Base-by-base conservation (phyloP, 176 grass and related monocot genomes). In the Avena atlantica region DNA sequence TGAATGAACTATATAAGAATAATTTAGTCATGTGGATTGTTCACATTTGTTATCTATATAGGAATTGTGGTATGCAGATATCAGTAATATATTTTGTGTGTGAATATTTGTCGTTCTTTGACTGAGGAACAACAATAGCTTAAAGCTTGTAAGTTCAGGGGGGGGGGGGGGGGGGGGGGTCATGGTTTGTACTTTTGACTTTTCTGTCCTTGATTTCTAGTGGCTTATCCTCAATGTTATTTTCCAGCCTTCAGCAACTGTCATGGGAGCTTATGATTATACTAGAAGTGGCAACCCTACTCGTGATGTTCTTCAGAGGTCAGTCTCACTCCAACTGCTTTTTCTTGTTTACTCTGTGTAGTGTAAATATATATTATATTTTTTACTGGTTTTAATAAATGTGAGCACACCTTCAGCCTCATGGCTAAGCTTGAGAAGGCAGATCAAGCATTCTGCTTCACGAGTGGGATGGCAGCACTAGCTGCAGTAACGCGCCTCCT, bases 361-460 rank as follows among this genome's bases (percentile, higher is more conserved):
- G 31, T 68, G 9, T 70, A 86, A 70, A 70, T 51, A 59, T 84
- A 40, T 40, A 40, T 55, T 87, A 17, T 0, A 64, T 83, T 86
- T 27, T 73, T 83, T 20, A 70, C 47, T 31, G 57, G 52, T 45
- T 42, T 34, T 91, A 24, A 92, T 81, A 71, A 87, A 73, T 78
- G 73, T 74, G 56, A 67, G 63, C 8, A 51, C 58, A 64, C 84
- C 20, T 87, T 83, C 77, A 98, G 97, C 74, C 84, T 98, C 70
- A 98, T 98, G 89, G 93, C 90, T 75, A 94, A 96, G 89, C 89
- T 98, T 69, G 97, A 98, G 87, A 98, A 98, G 87, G 97, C 97
- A 15, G 97, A 98, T 71, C 85, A 91, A 75, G 97, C 97, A 80
- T 96, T 98, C 91, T 98, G 97, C 87, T 98, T 98, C 90, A 94